Conservation (phyloP, 225 moss, liverwort and hornwort genomes). For the Thuidium tamariscinum region DNA sequence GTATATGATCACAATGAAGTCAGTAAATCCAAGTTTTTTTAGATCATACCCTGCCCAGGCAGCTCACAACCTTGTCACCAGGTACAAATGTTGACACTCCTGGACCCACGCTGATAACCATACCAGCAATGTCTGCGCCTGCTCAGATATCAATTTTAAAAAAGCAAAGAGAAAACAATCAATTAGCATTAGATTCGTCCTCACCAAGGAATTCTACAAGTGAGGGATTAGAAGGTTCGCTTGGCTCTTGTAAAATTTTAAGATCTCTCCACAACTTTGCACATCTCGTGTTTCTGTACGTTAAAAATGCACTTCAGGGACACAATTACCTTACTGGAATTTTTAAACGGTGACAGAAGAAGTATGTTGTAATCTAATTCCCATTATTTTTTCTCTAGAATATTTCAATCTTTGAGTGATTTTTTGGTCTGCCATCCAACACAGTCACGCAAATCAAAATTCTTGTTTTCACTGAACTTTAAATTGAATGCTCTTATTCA, state of each 20-base stretch:
- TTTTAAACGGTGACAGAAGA: no score
- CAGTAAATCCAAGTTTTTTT: not conserved
- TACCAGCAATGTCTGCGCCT: conserved; percentile 71
- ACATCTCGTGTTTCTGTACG: not conserved
- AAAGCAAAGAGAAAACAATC: not conserved
- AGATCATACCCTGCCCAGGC: conserved; percentile 34
- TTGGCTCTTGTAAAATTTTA: not conserved
- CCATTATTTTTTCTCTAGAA: not conserved
- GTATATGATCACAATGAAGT: not conserved
- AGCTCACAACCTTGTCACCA: conserved; percentile 66
- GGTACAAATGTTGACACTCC: conserved; percentile 46
- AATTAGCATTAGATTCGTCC: not conserved
- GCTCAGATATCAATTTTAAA: not conserved
- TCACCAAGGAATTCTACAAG: not conserved
- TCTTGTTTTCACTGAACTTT: not conserved
- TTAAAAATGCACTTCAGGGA: not conserved
- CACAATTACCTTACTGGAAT: not conserved
- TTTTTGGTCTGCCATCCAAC: not conserved
- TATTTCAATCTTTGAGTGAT: not conserved
- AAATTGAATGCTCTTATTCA: not conserved
- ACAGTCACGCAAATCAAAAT: not conserved
- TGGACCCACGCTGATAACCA: conserved; percentile 57
- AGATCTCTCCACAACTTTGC: not conserved
- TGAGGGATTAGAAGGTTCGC: not conserved
- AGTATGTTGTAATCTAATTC: no score